phyloP scores from a whole-genome alignment of 1,139 yeast species.

The Suhomyces choctaworum region DNA sequence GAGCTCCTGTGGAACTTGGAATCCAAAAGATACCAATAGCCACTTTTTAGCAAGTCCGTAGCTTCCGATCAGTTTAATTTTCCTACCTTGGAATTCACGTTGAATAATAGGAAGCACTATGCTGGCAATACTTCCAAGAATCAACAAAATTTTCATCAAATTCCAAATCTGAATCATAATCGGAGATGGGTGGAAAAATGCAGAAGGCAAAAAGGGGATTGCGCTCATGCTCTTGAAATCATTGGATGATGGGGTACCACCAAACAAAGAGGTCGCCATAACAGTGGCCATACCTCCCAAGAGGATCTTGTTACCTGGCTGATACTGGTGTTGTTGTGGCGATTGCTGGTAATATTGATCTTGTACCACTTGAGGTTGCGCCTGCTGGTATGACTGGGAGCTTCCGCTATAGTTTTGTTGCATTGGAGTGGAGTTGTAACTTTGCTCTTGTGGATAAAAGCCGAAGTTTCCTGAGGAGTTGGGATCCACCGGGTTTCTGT shows the following conservation, averaged over 20 bases:
- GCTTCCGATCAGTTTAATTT: conserved; percentile 2
- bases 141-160: conserved; percentile 27
- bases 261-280: conserved; percentile 48
- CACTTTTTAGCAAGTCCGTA: conserved; percentile 19
- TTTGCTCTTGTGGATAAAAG: conserved; percentile 24
- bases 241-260: conserved; percentile 21
- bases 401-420: conserved; percentile 19
- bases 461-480: conserved; percentile 18
- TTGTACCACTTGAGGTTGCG: conserved; percentile 7
- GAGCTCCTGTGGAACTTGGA: conserved; percentile 29
- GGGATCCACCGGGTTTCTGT: conserved; percentile 6
- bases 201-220: conserved; percentile 34
- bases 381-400: conserved; percentile 7
- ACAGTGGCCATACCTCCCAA: conserved; percentile 60
- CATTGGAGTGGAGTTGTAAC: conserved; percentile 24
- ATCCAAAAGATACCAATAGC: conserved; percentile 32
- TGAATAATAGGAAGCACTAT: conserved; percentile 27
- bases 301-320: conserved; percentile 31
- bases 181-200: conserved; percentile 28
- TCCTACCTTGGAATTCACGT: conserved; percentile 2
- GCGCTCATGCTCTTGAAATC: conserved; percentile 45
- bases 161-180: conserved; percentile 29
- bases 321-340: conserved; percentile 11
- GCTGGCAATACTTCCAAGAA: conserved; percentile 28
- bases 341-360: conserved; percentile 23